Conservation (phyloP, 1,284 basidiomycete genomes). For the Golubevia pallescens region DNA sequence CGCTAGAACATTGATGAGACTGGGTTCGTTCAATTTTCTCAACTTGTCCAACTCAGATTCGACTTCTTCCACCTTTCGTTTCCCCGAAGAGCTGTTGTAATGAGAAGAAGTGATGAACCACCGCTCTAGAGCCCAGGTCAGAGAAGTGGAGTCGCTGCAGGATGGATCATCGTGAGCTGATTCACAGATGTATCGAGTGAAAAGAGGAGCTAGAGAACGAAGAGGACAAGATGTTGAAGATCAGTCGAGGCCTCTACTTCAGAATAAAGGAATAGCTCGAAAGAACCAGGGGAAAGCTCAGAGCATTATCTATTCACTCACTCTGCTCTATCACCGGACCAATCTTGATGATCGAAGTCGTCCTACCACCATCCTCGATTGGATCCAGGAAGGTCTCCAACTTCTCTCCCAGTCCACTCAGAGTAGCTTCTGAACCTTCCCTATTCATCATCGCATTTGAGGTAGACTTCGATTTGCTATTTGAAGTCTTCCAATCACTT, state of each 20-base stretch:
- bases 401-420: neutral
- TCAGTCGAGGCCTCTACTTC: too few relatives aligned
- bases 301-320: neutral
- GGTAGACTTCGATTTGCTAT: neutral
- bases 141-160: conserved; percentile 13
- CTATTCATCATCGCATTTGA: neutral
- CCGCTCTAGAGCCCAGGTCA: conserved; percentile 44
- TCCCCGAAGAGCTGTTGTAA: conserved; percentile 39
- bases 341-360: conserved; percentile 28
- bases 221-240: too few relatives aligned
- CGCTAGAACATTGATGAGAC: conserved; percentile 41
- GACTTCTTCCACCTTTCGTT: conserved; percentile 54
- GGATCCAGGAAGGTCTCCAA: conserved; percentile 43
- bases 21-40: conserved; percentile 25
- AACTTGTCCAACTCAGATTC: conserved; percentile 48
- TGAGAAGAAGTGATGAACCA: conserved; percentile 41
- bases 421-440: too few relatives aligned
- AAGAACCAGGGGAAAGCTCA: neutral
- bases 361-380: conserved; percentile 29
- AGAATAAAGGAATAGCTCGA: neutral
- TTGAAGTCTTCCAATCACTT: neutral
- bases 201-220: conserved; percentile 12
- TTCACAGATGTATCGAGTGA: conserved; percentile 29
- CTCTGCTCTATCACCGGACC: conserved; percentile 35
- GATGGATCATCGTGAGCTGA: conserved; percentile 28